A percentile compares a stretch with the other conserved stretches of the same genome.
These are phyloP conservation scores for Wakefieldia striispora DNA, from an alignment of 768 basidiomycete genomes.

Conservation along the genomic window DNA sequence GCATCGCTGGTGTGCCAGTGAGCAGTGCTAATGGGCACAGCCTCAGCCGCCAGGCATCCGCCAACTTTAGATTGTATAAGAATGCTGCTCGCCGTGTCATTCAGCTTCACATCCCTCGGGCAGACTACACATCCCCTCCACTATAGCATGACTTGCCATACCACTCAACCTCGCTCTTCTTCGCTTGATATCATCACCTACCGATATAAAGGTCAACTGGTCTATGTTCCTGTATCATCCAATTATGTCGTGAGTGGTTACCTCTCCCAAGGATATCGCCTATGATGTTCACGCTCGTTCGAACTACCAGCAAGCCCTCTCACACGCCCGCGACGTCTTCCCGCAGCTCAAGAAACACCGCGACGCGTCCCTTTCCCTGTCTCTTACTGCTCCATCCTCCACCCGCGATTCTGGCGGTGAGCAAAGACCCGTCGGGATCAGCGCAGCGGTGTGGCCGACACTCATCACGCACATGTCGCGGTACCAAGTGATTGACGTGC, in stretches of 20 bases:
- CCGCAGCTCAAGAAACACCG: conserved; percentile 37
- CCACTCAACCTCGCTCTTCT: not conserved
- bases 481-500: conserved; percentile 49
- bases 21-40: too few species aligned
- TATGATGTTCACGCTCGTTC: too few species aligned
- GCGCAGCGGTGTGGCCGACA: conserved; percentile 48
- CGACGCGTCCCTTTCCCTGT: conserved; percentile 45
- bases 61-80: too few species aligned
- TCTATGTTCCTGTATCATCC: conserved; percentile 48
- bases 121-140: too few species aligned
- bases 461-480: conserved; percentile 40
- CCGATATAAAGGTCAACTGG: conserved; percentile 40
- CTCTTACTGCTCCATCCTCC: conserved; percentile 29
- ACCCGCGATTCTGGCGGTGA: conserved; percentile 18
- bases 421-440: conserved; percentile 45
- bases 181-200: conserved; percentile 48
- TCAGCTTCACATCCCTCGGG: too few species aligned
- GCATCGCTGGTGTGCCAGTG: too few species aligned
- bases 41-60: too few species aligned
- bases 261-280: not conserved
- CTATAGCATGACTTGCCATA: conserved; percentile 7
- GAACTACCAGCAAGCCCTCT: conserved; percentile 44
- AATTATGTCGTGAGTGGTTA: conserved; percentile 41
- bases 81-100: not conserved
- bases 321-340: conserved; percentile 50